A percentile compares a stretch with the other conserved stretches of the same genome.
Conservation (phyloP, 1,139 yeast genomes). For the Geotrichum bryndzae region DNA sequence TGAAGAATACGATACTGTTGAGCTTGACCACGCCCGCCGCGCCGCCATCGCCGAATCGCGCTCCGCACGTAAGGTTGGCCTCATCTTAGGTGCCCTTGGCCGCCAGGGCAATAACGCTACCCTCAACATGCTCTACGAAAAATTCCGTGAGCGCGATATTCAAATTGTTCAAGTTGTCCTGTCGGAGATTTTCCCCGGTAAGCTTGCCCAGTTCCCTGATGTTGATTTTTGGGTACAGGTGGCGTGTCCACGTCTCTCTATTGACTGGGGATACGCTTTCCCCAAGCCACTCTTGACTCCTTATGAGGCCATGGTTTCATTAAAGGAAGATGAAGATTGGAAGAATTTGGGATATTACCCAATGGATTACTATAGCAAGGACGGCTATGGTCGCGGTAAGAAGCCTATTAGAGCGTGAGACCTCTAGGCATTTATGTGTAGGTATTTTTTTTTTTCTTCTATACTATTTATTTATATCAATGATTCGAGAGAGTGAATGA, state of each 20-base stretch:
- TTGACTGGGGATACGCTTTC: slow-evolving; percentile 99
- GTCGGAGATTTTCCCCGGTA: slow-evolving; percentile 90
- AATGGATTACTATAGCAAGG: slow-evolving; percentile 88
- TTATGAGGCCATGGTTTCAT: slow-evolving; percentile 89
- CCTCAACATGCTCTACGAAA: slow-evolving; percentile 54
- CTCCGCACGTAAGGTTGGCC: slow-evolving; percentile 64
- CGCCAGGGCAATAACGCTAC: slow-evolving; percentile 90
- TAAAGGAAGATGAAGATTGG: slow-evolving; percentile 69
- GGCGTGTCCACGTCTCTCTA: slow-evolving; percentile 93
- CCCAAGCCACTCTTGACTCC: slow-evolving; percentile 89
- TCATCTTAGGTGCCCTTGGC: slow-evolving; percentile 91
- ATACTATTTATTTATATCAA: neutral
- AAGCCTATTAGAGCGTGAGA: slow-evolving; percentile 39
- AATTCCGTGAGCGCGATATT: slow-evolving; percentile 50
- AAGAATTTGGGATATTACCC: slow-evolving; percentile 60
- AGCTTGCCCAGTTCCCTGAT: slow-evolving; percentile 88
- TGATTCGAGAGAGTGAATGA: neutral
- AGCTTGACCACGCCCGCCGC: slow-evolving; percentile 66
- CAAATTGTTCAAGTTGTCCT: slow-evolving; percentile 75
- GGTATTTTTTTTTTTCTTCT: neutral
- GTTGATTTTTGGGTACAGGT: slow-evolving; percentile 95
- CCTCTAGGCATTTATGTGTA: neutral
- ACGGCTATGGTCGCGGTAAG: slow-evolving; percentile 90
- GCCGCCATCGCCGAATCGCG: slow-evolving; percentile 63
- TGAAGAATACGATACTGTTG: slow-evolving; percentile 81